Base-by-base conservation (phyloP, 176 grass and related monocot genomes). In the Oropetium thomaeum region DNA sequence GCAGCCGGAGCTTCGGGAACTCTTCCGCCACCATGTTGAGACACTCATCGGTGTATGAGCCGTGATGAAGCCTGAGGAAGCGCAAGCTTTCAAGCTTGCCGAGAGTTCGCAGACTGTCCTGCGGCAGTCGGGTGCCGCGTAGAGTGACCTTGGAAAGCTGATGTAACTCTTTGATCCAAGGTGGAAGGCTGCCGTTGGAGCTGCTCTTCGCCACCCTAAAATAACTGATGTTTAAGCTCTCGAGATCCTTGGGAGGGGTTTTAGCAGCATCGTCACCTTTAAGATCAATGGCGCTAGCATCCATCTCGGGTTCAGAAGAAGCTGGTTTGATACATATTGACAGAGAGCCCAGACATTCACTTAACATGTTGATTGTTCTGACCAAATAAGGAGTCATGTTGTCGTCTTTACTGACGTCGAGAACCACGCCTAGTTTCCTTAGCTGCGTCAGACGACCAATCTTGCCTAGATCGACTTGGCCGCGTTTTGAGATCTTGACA, bases 261-360 rank as follows among this genome's bases (percentile, higher is more conserved):
- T 8, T 25, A 0, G 7, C 4, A 5, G 20, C 7, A 2, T 0
- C 1, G 8, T 11, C n/a, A 2, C 0, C 44, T 1, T 47, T 4
- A 47, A 47, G 44, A 17, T 0, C 6, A 4, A 47, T 3, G 44
- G 2, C 15, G 44, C 16, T 19, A 4, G 2, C 44, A 4, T 17
- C n/a, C 22, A 11, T 4, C 2, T 0, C 6, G 20, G 20, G 49
- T 7, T 6, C 19, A 7, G n/a, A n/a, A n/a, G n/a, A n/a, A n/a
- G n/a, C n/a, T n/a, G n/a, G n/a, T n/a, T 23, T 23, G 52, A 54
- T 54, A 2, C 52, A 25, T 5, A 54, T 8, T 2, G 52, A 54
- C 8, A 54, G 52, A 54, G 52, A 54, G 9, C 22, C 22, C 8
- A 54, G n/a, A 8, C n/a, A 25, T 54, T 54, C 22, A 1, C 8